Conservation (phyloP, 768 basidiomycete species). For the Tricholomella constricta region DNA sequence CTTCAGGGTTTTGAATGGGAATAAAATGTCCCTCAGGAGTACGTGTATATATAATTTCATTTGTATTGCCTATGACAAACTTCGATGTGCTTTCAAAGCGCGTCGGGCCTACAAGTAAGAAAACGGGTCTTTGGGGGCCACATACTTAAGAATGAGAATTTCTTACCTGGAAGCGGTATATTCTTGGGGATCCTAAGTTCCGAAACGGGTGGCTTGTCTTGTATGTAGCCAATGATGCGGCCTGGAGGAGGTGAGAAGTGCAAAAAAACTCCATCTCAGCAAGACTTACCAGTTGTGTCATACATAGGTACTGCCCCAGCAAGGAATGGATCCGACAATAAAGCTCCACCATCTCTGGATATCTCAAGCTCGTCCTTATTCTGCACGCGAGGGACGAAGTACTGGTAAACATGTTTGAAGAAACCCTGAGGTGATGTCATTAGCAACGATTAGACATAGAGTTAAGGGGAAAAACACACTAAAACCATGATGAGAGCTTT, state of each 20-base stretch:
- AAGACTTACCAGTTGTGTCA: neutral
- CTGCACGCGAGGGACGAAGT: neutral
- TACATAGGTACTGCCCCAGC: neutral
- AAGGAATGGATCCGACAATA: too few species aligned
- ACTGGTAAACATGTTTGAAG: neutral
- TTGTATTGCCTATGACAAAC: too few species aligned
- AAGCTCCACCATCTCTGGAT: too few species aligned
- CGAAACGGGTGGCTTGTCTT: neutral
- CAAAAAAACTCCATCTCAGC: neutral
- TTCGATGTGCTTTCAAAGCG: too few species aligned
- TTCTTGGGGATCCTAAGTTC: too few species aligned
- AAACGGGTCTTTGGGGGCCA: too few species aligned
- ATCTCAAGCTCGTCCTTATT: too few species aligned
- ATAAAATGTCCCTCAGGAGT: too few species aligned
- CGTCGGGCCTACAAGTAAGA: too few species aligned
- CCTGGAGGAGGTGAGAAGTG: neutral
- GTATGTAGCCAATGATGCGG: neutral
- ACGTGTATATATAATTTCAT: too few species aligned
- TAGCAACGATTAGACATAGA: neutral
- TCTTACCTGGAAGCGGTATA: too few species aligned
- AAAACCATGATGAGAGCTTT: neutral
- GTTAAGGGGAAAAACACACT: neutral
- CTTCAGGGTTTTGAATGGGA: neutral
- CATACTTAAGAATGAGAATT: too few species aligned
- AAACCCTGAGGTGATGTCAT: neutral